phyloP scores from a whole-genome alignment of 1,284 basidiomycete species.

The Pisolithus thermaeus region DNA sequence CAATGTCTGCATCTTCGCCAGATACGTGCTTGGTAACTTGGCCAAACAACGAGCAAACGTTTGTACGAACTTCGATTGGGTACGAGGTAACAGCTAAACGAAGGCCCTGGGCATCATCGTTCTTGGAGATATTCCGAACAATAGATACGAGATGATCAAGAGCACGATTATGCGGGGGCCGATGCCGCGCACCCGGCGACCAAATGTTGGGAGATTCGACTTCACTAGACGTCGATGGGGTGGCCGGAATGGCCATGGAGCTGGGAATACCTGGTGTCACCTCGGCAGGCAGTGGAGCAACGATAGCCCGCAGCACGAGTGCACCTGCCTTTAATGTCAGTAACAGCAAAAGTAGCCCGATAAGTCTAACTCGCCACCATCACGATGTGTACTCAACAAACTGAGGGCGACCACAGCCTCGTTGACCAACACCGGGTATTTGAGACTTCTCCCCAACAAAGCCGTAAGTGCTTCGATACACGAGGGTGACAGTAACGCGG shows the following conservation, averaged over 20 bases:
- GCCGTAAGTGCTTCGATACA: slow-evolving; percentile 61
- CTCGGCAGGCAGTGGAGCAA: slow-evolving; percentile 47
- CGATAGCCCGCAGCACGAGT: slow-evolving; percentile 54
- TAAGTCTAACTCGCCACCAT: slow-evolving; percentile 49
- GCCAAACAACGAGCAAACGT: slow-evolving; percentile 64
- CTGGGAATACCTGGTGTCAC: slow-evolving; percentile 25
- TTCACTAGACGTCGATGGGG: slow-evolving; percentile 36
- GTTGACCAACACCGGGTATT: slow-evolving; percentile 82
- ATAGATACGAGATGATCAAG: slow-evolving; percentile 62
- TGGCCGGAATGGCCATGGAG: slow-evolving; percentile 37
- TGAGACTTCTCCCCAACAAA: slow-evolving; percentile 71
- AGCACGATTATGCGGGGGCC: slow-evolving; percentile 45
- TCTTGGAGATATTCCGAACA: slow-evolving; percentile 47
- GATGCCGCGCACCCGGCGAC: slow-evolving; percentile 35
- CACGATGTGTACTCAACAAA: slow-evolving; percentile 59
- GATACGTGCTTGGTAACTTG: slow-evolving; percentile 53
- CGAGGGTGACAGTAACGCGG: slow-evolving; percentile 44
- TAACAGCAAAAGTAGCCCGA: slow-evolving; percentile 1
- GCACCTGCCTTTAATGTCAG: slow-evolving; percentile 38
- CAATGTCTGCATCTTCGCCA: slow-evolving; percentile 39
- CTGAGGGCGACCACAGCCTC: slow-evolving; percentile 85
- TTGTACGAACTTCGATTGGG: slow-evolving; percentile 65
- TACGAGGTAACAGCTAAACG: slow-evolving; percentile 34
- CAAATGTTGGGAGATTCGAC: slow-evolving; percentile 38
- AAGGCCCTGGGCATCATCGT: slow-evolving; percentile 16